Evolutionary conservation across 306 rosid genomes (phyloP).

Genomic region (Vicia faba): DNA sequence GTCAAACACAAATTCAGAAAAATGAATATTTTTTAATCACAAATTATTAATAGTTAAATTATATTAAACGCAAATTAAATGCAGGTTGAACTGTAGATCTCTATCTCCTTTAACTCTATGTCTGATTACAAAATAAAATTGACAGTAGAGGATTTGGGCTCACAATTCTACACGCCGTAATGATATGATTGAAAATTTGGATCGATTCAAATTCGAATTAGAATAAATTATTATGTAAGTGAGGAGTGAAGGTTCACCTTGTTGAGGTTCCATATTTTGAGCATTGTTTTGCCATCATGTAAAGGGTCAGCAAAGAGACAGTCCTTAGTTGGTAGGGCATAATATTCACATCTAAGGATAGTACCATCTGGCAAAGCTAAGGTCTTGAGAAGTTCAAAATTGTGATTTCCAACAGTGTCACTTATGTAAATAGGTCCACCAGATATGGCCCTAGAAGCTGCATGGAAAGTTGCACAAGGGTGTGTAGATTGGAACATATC

Average conservation of each 20-base stretch:
- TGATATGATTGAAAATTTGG: background rate
- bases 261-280: constrained; percentile 92
- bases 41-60: no score
- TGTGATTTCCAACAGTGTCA: constrained; percentile 76
- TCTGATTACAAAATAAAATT: no score
- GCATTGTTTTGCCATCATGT: constrained; percentile 90
- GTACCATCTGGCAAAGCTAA: constrained; percentile 86
- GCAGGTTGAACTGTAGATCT: no score
- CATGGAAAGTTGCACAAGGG: constrained; percentile 92
- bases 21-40: background rate
- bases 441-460: constrained; percentile 92
- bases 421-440: constrained; percentile 93
- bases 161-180: background rate
- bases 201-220: background rate
- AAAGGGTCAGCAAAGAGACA: constrained; percentile 87
- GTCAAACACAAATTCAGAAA: background rate
- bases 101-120: no score
- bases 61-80: no score
- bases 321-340: constrained; percentile 84
- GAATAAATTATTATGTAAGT: background rate
- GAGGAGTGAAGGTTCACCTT: constrained; percentile 49
- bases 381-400: constrained; percentile 72
- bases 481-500: constrained; percentile 97
- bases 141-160: background rate
- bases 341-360: constrained; percentile 74